Evolutionary conservation across 768 basidiomycete species (phyloP).

Genomic region (Pleurotus platypus): DNA sequence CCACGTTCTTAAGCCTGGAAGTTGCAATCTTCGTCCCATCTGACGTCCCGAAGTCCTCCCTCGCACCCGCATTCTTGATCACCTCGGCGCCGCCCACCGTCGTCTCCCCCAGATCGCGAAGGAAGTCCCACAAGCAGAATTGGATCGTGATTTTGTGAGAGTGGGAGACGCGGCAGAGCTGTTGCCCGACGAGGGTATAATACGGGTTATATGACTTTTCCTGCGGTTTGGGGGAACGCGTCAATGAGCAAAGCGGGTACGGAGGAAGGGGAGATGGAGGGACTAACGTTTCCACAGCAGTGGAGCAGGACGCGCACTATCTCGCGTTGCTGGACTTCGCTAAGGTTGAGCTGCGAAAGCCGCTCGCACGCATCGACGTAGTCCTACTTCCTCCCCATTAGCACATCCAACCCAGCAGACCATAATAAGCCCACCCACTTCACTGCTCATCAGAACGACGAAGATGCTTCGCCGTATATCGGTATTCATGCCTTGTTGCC

Average conservation of each 20-base stretch:
- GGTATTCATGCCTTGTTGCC: slow-evolving; percentile 98
- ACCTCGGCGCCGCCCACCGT: slow-evolving; percentile 78
- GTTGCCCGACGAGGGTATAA: slow-evolving; percentile 85
- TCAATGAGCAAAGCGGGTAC: background rate
- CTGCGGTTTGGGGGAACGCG: slow-evolving; percentile 30
- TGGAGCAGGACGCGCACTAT: slow-evolving; percentile 90
- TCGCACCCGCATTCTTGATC: slow-evolving; percentile 62
- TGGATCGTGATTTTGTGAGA: slow-evolving; percentile 90
- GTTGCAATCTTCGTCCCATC: slow-evolving; percentile 52
- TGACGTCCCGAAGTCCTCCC: slow-evolving; percentile 42
- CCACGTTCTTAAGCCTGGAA: slow-evolving; percentile 65
- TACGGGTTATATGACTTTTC: slow-evolving; percentile 95
- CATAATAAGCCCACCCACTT: slow-evolving; percentile 47
- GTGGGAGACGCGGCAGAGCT: slow-evolving; percentile 76
- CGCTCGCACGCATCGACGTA: slow-evolving; percentile 94
- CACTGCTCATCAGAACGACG: slow-evolving; percentile 92
- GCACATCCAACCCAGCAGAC: background rate
- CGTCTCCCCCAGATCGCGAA: slow-evolving; percentile 85
- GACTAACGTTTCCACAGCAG: slow-evolving; percentile 84
- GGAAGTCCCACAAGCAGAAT: slow-evolving; percentile 95
- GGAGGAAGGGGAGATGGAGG: background rate
- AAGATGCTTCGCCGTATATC: slow-evolving; percentile 91
- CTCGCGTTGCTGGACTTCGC: slow-evolving; percentile 90
- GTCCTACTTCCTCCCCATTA: slow-evolving; percentile 51
- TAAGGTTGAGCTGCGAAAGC: slow-evolving; percentile 77